Base-by-base conservation (phyloP, 345 rosid genomes). In the Lumnitzera littorea region DNA sequence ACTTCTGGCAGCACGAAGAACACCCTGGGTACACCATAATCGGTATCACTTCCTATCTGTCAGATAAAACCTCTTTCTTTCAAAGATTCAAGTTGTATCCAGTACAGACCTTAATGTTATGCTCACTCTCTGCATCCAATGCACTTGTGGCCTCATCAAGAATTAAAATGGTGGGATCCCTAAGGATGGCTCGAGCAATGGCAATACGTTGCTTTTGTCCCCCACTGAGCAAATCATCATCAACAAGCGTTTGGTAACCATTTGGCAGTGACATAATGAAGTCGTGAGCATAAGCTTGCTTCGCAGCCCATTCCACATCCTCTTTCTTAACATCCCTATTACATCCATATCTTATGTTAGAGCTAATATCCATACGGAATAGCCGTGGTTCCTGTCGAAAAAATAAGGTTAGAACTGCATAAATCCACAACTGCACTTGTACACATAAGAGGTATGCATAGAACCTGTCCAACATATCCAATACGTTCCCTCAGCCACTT, bases 181-280 rank as follows among this genome's bases (percentile, higher is more conserved):
- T 82, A 54, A 92, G 96, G 71, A 89, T 81, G 51, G 98, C 96
- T 55, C 97, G 91, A 58, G 98, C 96, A 66, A 89, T 89, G 51
- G 98, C 98, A 70, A 89, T 92, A 57, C 98, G 78, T 79, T 92
- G 98, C 82, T 89, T 92, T 75, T 92, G 98, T 36, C 97, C 97
- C 60, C 98, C 98, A 48, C 98, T 92, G 24, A 89, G 98, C 81
- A 89, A 70, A 77, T 87, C 98, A 81, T 92, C 96, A 70, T 92
- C 98, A 43, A 92, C 89, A 4, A 82, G 68, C 13, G 98, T 89
- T 60, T 82, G 71, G 67, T 92, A 92, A 61, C 96, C 98, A 74
- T 78, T 66, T 58, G 98, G 97, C 57, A 92, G 88, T 46, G 85
- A 77, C 54, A 74, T 64, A 77, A 92, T 92, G 80, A 92, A 92